Conservation (phyloP, 1,139 yeast species). For the Kluyveromyces sp. region DNA sequence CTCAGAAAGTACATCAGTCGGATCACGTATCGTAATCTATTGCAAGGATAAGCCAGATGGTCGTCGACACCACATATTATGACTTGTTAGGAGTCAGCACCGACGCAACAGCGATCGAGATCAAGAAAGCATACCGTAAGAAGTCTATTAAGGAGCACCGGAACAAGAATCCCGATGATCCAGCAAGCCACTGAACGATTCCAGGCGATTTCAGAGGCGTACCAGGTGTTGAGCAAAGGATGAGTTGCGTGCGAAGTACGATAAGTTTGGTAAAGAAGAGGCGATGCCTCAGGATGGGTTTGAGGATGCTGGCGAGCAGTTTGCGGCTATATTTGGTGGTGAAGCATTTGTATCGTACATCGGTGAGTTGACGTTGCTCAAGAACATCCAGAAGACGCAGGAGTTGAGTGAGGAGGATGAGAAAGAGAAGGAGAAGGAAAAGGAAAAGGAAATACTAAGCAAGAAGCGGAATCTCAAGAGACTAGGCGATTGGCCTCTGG, state of each 20-base stretch:
- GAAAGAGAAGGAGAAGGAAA: conserved; percentile 30
- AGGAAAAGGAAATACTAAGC: conserved; percentile 20
- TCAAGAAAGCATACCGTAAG: conserved; percentile 85
- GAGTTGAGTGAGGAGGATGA: conserved; percentile 39
- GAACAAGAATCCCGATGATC: conserved; percentile 79
- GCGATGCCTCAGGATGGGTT: conserved; percentile 78
- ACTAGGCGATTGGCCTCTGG: too few relatives aligned
- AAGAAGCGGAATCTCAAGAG: background rate
- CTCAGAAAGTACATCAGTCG: too few relatives aligned
- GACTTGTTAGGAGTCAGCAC: conserved; percentile 60
- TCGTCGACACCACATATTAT: conserved; percentile 80
- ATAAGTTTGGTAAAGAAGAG: conserved; percentile 77
- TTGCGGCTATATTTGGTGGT: conserved; percentile 86
- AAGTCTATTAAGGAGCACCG: conserved; percentile 85
- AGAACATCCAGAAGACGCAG: conserved; percentile 66
- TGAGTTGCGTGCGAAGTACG: conserved; percentile 65
- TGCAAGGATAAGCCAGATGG: conserved; percentile 43
- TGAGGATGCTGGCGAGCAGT: conserved; percentile 84
- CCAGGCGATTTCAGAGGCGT: conserved; percentile 57
- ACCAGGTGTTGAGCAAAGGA: conserved; percentile 80
- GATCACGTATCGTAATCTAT: background rate
- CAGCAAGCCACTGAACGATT: conserved; percentile 60
- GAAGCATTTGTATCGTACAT: conserved; percentile 82
- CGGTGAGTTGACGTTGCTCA: conserved; percentile 83
- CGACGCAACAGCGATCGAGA: conserved; percentile 69